Evolutionary conservation across 805 yeast species (phyloP).

Genomic region (Helenozyma rhizophorensis): DNA sequence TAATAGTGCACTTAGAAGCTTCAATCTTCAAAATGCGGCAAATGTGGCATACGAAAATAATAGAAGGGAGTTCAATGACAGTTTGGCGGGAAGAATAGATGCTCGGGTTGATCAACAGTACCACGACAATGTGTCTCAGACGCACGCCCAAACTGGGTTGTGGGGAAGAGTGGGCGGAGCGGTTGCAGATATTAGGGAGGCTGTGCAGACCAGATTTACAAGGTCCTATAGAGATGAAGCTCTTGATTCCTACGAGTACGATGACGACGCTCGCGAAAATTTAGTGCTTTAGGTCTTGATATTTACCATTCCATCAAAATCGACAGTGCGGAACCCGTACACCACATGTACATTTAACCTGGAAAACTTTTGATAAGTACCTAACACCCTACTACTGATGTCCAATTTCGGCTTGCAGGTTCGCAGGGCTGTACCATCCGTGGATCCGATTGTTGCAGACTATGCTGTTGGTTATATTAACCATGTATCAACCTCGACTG

Average conservation of each 20-base stretch:
- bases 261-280: slow-evolving; percentile 32
- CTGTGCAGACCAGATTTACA: slow-evolving; percentile 15
- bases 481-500: slow-evolving; percentile 72
- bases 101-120: slow-evolving; percentile 20
- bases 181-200: slow-evolving; percentile 18
- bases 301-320: not conserved
- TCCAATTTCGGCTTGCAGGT: slow-evolving; percentile 51
- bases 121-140: slow-evolving; percentile 10
- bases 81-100: slow-evolving; percentile 1
- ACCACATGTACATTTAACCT: no score
- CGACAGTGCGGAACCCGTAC: slow-evolving; percentile 1
- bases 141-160: no score
- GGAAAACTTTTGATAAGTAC: no score
- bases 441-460: slow-evolving; percentile 83
- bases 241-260: slow-evolving; percentile 27
- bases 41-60: slow-evolving; percentile 25
- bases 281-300: slow-evolving; percentile 13
- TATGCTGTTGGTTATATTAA: slow-evolving; percentile 90
- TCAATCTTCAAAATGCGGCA: slow-evolving; percentile 23
- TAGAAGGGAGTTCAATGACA: slow-evolving; percentile 19
- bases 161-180: slow-evolving; percentile 28
- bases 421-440: slow-evolving; percentile 79
- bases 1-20: slow-evolving; percentile 21
- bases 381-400: no score
- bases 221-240: slow-evolving; percentile 24